Base-by-base conservation (phyloP, 2,329 filamentous ascomycete species). In the Neonectria hederae region DNA sequence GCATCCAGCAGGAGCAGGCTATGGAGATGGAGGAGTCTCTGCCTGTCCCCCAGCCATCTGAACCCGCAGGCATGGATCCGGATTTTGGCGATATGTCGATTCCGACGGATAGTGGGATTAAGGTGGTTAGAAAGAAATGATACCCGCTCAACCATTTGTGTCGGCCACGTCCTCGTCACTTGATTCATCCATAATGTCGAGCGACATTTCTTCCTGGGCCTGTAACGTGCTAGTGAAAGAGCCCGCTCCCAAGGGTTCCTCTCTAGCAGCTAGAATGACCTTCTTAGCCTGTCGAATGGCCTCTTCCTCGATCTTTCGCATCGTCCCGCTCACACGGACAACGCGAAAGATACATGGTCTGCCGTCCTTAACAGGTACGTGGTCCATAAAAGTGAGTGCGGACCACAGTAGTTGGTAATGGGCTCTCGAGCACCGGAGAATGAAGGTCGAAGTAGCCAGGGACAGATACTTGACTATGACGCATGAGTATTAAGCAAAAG, bases 391-490 rank as follows among this genome's bases (percentile, higher is more conserved):
- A 0, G 93, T 92, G 57, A 99, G 82, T 0, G 94, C 92, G 0
- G 94, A 90, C 96, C 96, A 99, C 5, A 97, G 90, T 66, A 97
- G 86, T 51, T 93, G 87, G 77, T 94, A 97, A 69, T 97, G 90
- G 17, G 90, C 89, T 62, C 96, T 89, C 3, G 92, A 89, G 68
- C 94, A 93, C 67, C 92, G 89, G 42, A 99, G 84, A 65, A 99
- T 99, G 59, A 95, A 93, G 1, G 95, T 99, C 6, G 93, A 97
- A 0, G 96, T 99, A n/a, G 94, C 92, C 4, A 89, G 84, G 1
- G 94, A 97, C 55, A 97, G 85, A 78, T 99, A 99, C 83, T 97
- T 97, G 57, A 99, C 93, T 95, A 69, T 26, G n/a, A 22, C 10
- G 3, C n/a, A 19, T 66, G 30, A 69, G 63, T 32, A 52, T 51